Evolutionary conservation across 345 rosid species (phyloP), one percentile per base, ranked within the genome.

Genomic region (Orychophragmus violaceus): DNA sequence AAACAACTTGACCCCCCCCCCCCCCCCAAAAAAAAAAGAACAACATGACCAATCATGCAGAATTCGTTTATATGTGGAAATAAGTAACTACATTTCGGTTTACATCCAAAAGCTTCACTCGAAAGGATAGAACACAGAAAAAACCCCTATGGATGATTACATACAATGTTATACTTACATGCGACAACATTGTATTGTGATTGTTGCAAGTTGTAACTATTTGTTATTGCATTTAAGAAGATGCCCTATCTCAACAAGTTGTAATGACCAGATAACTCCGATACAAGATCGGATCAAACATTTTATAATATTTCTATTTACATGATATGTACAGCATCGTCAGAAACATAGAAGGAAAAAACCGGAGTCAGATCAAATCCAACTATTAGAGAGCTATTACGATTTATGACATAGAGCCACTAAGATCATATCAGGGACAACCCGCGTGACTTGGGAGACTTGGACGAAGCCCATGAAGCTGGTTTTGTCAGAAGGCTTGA

Each of bases 401-500:
- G 61, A 65, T 24, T 52, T 29, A 28, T 54, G 59, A 54, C 13
- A 54, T 30, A 42, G 28, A 13, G 49, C 39, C 71, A 30, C 76
- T 66, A 12, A 16, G 57, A 59, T 66, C 29, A 50, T 9, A 24
- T 54, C 28, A 45, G 29, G 30, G n/a, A 49, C n/a, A 69, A 17
- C 8, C 59, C 21, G 41, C 12, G 37, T 54, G 49, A 18, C 63
- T 56, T 53, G 6, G n/a, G 10, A 29, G 45, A 56, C 56, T 61
- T 52, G 46, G 62, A 45, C 41, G 2, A 33, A 32, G 19, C 50
- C 52, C 64, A 33, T 45, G 42, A 45, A 56, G 11, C 53, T 64
- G 36, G 29, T 51, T 64, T 54, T 42, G 30, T 89, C 91, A 93
- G 70, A 84, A 90, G 57, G 96, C 97, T 84, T 82, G 86, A 76